Base-by-base conservation (phyloP, 2,329 filamentous ascomycete species). In the Cyphellophora attinorum region DNA sequence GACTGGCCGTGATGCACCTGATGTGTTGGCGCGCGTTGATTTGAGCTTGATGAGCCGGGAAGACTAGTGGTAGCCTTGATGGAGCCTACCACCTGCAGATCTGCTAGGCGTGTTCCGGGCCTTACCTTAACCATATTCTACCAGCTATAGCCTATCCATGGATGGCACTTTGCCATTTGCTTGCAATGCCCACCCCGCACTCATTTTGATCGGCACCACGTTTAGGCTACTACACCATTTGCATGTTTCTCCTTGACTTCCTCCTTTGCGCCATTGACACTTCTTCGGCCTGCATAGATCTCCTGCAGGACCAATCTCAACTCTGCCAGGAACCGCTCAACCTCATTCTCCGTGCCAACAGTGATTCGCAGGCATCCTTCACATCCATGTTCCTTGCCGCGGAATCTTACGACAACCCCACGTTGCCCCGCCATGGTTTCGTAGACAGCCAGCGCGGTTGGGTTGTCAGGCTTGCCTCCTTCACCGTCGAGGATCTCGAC, bases 381-480 rank as follows among this genome's bases (percentile, higher is more conserved):
- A 55, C 91, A 98, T 4, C 88, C 89, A 46, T 82, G 68, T 65
- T 98, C 91, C 63, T 88, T 93, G 31, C 91, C 91, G 49, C 91
- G 71, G 60, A 96, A 98, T 35, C 91, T 70, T 3, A 96, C 89
- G 5, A 98, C 88, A 0, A 98, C 89, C 1, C 89, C 86, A 55
- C 77, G 79, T 27, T 76, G 73, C 67, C 93, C 85, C 1, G 91
- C 91, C 50, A 98, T 68, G 18, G 67, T 69, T 61, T 93, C 78
- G 57, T 98, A 98, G 5, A 89, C 81, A 8, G 74, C 76, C 51
- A 88, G 58, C 11, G 91, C 91, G 2, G 74, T 73, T 31, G 67
- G 65, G 49, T 95, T 98, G 53, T 85, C 82, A 1, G 91, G 82
- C 53, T 77, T 66, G 0, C 84, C 85, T 4, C 62, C 62, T 34